A percentile compares a stretch with the other conserved stretches of the same genome.
These are phyloP conservation scores for Pseudogymnoascus destructans DNA, from an alignment of 2,329 filamentous ascomycete species.

Conservation along the genomic window DNA sequence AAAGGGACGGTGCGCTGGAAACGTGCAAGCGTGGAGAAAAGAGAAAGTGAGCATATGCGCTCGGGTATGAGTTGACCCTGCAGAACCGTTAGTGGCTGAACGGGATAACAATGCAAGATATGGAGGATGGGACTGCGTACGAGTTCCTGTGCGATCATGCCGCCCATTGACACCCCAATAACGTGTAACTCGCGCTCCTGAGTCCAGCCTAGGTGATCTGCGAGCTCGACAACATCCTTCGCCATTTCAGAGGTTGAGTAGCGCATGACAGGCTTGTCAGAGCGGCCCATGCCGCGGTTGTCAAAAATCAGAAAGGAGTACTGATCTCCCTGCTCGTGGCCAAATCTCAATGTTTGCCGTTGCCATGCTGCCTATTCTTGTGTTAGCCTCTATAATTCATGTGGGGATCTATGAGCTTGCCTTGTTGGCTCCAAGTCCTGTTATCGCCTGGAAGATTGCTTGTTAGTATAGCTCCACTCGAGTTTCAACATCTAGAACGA, in stretches of 20 bases:
- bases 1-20: conserved; percentile 50
- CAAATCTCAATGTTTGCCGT: conserved; percentile 70
- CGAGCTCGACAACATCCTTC: conserved; percentile 57
- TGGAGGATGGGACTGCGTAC: conserved; percentile 27
- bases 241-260: conserved; percentile 84
- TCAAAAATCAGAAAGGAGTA: conserved; percentile 70
- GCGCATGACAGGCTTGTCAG: conserved; percentile 60
- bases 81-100: neutral
- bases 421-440: conserved; percentile 61
- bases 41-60: conserved; percentile 41
- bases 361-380: conserved; percentile 54
- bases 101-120: neutral
- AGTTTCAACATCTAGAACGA: neutral
- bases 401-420: conserved; percentile 12
- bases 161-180: conserved; percentile 71
- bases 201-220: conserved; percentile 57
- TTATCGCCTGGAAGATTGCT: conserved; percentile 47
- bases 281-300: conserved; percentile 73
- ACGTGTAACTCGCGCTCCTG: conserved; percentile 48
- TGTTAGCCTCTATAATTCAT: conserved; percentile 10
- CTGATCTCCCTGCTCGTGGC: conserved; percentile 50
- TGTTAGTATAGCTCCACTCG: neutral
- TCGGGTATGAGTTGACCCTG: conserved; percentile 37
- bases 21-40: conserved; percentile 48
- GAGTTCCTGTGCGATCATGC: conserved; percentile 85